These are phyloP conservation scores for Oryza coarctata DNA, from an alignment of 176 grass and related monocot genomes.

Conservation along the genomic window DNA sequence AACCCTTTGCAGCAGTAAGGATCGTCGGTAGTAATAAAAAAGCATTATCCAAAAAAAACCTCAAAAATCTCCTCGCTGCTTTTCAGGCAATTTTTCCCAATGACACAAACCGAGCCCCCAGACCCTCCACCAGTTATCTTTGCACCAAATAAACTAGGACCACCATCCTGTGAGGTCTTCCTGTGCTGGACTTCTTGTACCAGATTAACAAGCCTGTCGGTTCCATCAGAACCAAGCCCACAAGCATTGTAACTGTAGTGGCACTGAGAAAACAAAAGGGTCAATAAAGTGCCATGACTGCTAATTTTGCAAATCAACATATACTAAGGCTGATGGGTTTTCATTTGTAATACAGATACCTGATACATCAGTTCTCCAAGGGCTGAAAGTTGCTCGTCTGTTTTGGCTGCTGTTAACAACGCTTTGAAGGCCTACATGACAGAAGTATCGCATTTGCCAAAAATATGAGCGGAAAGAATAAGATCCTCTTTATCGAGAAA, in stretches of 20 bases:
- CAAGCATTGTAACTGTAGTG: constrained; percentile 95
- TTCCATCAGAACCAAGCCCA: constrained; percentile 85
- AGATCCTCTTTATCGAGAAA: background rate
- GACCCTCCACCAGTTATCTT: constrained; percentile 94
- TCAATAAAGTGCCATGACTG: background rate
- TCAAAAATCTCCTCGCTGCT: constrained; percentile 86
- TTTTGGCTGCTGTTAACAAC: constrained; percentile 74
- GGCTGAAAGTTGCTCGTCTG: constrained; percentile 82
- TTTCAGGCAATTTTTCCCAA: constrained; percentile 73
- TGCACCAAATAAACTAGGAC: constrained; percentile 69
- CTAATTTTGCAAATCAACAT: background rate
- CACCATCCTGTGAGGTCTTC: constrained; percentile 44
- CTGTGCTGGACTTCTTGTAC: constrained; percentile 93
- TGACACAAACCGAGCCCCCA: constrained; percentile 82
- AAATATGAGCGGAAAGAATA: background rate
- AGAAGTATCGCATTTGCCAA: constrained; percentile 22
- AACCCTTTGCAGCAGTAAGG: background rate
- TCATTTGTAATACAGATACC: constrained; percentile 36
- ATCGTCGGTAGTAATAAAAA: background rate
- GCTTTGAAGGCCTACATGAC: constrained; percentile 72
- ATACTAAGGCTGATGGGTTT: background rate
- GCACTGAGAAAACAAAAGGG: constrained; percentile 50
- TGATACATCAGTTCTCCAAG: constrained; percentile 97
- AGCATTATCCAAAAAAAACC: constrained; percentile 38
- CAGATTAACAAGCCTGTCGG: constrained; percentile 81